A percentile compares a stretch with the other conserved stretches of the same genome.
Evolutionary conservation across 371 early-diverging fungal species (phyloP).

Genomic region (Mortierella sp.): DNA sequence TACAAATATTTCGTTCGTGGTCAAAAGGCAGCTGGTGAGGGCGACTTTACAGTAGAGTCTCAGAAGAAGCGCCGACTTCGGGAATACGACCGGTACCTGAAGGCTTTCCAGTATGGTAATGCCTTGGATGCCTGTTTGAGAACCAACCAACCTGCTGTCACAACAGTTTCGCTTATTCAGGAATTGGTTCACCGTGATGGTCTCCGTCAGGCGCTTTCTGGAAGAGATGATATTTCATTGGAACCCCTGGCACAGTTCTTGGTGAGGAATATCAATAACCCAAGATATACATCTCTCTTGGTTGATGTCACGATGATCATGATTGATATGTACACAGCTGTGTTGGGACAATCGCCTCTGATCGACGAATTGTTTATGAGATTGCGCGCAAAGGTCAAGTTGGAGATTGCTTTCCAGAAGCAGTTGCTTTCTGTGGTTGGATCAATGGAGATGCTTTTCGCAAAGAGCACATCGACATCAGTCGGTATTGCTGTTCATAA

Average conservation of each 20-base stretch:
- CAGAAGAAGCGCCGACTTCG: conserved; percentile 70
- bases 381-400: conserved; percentile 74
- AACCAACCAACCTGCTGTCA: conserved; percentile 64
- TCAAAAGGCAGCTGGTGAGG: conserved; percentile 59
- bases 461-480: conserved; percentile 58
- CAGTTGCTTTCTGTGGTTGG: conserved; percentile 81
- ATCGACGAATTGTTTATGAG: conserved; percentile 76
- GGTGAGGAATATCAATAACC: conserved; percentile 80
- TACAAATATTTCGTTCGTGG: conserved; percentile 85
- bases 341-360: conserved; percentile 81
- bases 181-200: conserved; percentile 92
- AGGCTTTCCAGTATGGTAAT: conserved; percentile 86
- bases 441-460: conserved; percentile 83
- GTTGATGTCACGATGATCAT: conserved; percentile 81
- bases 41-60: conserved; percentile 80
- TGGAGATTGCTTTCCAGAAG: conserved; percentile 83
- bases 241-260: conserved; percentile 88
- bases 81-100: conserved; percentile 86
- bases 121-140: conserved; percentile 84
- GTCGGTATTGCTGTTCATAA: conserved; percentile 50
- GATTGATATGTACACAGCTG: conserved; percentile 85
- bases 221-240: conserved; percentile 88
- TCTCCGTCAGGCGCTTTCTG: conserved; percentile 81
- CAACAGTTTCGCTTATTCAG: conserved; percentile 83
- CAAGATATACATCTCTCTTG: conserved; percentile 80